Percentiles rank a stretch among this genome's conserved stretches.
These are phyloP conservation scores for Viola odorata DNA, from an alignment of 345 rosid species.

Conservation along the genomic window DNA sequence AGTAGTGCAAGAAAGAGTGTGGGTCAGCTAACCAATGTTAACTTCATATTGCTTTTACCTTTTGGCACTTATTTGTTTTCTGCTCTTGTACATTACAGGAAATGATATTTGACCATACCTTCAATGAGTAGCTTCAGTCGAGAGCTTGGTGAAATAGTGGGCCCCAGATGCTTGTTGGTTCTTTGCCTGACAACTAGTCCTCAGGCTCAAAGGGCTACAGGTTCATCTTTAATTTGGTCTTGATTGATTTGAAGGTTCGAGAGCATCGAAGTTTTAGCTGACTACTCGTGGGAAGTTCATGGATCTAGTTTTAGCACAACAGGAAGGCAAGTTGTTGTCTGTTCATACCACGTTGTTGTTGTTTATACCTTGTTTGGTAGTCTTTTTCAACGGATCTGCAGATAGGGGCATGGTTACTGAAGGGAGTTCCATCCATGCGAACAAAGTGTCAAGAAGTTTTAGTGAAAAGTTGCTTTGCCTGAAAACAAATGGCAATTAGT, in stretches of 20 bases:
- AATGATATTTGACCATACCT: constrained; percentile 13
- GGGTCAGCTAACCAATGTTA: too few relatives aligned
- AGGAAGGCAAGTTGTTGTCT: constrained; percentile 1
- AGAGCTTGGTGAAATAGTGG: constrained; percentile 11
- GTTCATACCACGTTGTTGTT: constrained; percentile 4
- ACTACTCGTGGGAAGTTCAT: constrained; percentile 3
- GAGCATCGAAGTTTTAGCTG: constrained; percentile 11
- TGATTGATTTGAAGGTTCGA: constrained; percentile 23
- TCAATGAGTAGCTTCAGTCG: constrained; percentile 9
- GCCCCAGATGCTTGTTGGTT: constrained; percentile 16
- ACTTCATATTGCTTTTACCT: neutral
- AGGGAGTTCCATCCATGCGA: constrained; percentile 3
- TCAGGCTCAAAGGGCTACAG: constrained; percentile 12
- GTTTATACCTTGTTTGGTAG: constrained; percentile 3
- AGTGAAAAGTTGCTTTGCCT: neutral
- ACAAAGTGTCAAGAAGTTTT: neutral
- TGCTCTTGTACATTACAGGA: constrained; percentile 12
- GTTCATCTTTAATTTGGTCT: constrained; percentile 13
- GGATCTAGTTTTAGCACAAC: constrained; percentile 3
- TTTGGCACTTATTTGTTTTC: neutral
- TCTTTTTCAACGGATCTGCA: neutral
- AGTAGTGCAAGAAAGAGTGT: too few relatives aligned
- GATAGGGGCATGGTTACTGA: constrained; percentile 4
- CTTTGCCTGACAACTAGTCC: constrained; percentile 9
- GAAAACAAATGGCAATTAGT: constrained; percentile 1